Evolutionary conservation across 305 asterid species (phyloP).

Genomic region (Solanum hybrid): DNA sequence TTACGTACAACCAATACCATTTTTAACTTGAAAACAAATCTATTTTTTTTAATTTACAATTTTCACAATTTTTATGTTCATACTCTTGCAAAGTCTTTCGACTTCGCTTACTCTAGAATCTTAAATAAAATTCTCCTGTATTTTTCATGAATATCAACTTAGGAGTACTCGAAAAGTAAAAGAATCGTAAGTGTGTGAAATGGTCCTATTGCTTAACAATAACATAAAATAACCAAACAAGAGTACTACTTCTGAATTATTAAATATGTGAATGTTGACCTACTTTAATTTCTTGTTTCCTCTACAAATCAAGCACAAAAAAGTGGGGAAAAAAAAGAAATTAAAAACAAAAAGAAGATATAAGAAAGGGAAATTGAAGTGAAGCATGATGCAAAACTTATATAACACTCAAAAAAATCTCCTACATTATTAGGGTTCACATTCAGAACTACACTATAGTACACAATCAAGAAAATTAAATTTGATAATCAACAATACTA

Average conservation of each 20-base stretch:
- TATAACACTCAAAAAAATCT: not conserved
- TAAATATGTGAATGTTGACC: not conserved
- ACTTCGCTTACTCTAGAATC: not conserved
- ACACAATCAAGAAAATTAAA: not conserved
- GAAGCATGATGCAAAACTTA: not conserved
- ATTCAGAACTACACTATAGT: not conserved
- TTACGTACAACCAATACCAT: not conserved
- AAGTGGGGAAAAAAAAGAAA: not conserved
- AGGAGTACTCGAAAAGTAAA: not conserved
- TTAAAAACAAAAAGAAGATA: not conserved
- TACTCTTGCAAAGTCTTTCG: not conserved
- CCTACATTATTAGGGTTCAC: not conserved
- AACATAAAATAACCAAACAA: not conserved
- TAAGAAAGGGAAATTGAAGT: not conserved
- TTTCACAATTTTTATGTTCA: not conserved
- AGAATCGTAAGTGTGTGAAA: not conserved
- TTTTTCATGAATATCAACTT: not conserved
- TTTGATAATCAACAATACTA: accelerated
- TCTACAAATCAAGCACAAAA: not conserved
- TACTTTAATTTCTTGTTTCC: not conserved
- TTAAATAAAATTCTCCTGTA: not conserved
- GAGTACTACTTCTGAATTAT: not conserved
- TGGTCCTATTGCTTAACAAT: not conserved
- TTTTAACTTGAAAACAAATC: not conserved
- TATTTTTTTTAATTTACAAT: not conserved